These are phyloP conservation scores for Fistulifera pelliculosa DNA, from an alignment of 108 stramenopile genomes.

Conservation along the genomic window DNA sequence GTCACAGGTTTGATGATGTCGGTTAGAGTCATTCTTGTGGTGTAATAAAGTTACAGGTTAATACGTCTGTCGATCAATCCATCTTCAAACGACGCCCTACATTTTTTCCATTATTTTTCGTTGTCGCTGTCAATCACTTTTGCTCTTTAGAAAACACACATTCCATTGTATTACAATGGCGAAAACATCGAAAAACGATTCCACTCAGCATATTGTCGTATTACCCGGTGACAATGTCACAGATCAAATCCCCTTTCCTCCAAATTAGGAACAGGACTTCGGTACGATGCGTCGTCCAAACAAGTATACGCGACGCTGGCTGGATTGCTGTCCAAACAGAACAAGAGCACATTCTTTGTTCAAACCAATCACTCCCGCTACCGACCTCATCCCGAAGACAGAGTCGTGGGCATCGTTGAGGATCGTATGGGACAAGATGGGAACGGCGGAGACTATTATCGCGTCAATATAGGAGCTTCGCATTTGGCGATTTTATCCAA, in stretches of 20 bases:
- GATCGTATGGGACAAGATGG: constrained; percentile 60
- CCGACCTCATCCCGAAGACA: constrained; percentile 46
- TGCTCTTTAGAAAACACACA: too few species aligned
- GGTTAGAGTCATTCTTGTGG: too few species aligned
- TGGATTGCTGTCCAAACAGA: constrained; percentile 13
- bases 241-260: constrained; percentile 7
- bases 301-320: constrained; percentile 32
- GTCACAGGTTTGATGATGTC: too few species aligned
- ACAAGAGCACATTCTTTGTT: constrained; percentile 24
- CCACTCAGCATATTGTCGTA: background rate
- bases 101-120: too few species aligned
- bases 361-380: constrained; percentile 30
- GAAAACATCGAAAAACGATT: background rate
- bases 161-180: background rate
- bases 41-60: too few species aligned
- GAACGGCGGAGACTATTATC: constrained; percentile 60
- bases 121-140: too few species aligned
- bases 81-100: too few species aligned
- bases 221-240: constrained; percentile 52
- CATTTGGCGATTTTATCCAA: constrained; percentile 52
- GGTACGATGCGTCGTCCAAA: constrained; percentile 6
- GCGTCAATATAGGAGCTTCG: constrained; percentile 67
- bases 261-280: constrained; percentile 35
- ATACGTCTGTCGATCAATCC: too few species aligned
- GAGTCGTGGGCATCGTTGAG: constrained; percentile 74